Percentiles rank a stretch among this genome's conserved stretches.
phyloP scores from a whole-genome alignment of 805 yeast species.

The Helenozyma baotianmanensis region DNA sequence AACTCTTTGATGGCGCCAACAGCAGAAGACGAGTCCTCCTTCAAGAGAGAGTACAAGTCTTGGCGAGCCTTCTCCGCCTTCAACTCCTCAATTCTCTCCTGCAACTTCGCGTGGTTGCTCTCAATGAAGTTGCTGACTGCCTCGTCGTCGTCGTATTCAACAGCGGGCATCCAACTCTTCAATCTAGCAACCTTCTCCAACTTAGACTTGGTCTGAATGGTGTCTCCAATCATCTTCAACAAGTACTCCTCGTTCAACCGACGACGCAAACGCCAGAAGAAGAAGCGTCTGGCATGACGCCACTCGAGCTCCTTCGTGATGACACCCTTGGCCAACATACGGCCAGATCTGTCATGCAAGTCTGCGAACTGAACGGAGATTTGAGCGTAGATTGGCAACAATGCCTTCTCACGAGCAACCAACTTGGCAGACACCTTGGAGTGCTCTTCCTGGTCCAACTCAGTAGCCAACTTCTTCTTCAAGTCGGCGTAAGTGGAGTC shows the following conservation, averaged over 20 bases:
- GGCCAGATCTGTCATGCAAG: conserved; percentile 93
- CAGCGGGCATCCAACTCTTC: conserved; percentile 79
- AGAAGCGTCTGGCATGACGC: conserved; percentile 86
- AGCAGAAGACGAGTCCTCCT: conserved; percentile 28
- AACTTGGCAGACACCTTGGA: conserved; percentile 61
- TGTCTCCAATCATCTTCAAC: conserved; percentile 65
- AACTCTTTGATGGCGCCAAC: conserved; percentile 33
- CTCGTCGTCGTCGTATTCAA: conserved; percentile 67
- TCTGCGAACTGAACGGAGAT: conserved; percentile 95
- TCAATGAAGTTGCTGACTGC: conserved; percentile 85
- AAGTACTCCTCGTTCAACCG: conserved; percentile 90
- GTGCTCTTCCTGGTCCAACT: conserved; percentile 59
- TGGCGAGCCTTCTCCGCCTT: conserved; percentile 64
- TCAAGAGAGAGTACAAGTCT: conserved; percentile 51
- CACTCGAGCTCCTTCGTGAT: conserved; percentile 83
- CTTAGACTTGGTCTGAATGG: conserved; percentile 53
- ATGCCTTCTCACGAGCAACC: conserved; percentile 69
- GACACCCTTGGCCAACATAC: conserved; percentile 94
- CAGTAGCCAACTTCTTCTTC: conserved; percentile 53
- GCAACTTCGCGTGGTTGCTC: conserved; percentile 62
- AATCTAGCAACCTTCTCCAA: conserved; percentile 83
- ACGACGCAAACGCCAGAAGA: conserved; percentile 98
- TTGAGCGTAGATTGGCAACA: conserved; percentile 88
- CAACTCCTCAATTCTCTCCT: conserved; percentile 56
- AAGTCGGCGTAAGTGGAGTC: conserved; percentile 71